A percentile compares a stretch with the other conserved stretches of the same genome.
Conservation (phyloP, 2,329 filamentous ascomycete species). For the Ascochyta koolunga region DNA sequence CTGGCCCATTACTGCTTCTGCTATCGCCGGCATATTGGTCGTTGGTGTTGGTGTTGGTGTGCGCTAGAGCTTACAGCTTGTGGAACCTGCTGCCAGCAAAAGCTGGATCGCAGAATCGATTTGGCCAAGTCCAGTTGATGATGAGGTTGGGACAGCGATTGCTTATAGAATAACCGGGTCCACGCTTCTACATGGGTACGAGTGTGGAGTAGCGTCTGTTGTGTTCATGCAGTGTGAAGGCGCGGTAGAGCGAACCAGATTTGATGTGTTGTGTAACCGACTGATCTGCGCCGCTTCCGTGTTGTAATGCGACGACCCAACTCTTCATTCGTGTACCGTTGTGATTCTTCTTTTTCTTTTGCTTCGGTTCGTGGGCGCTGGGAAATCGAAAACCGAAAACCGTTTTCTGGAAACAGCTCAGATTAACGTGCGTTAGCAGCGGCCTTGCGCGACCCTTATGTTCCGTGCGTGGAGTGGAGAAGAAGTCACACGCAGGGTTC, state of each 20-base stretch:
- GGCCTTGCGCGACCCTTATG: constrained; percentile 40
- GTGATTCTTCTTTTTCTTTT: constrained; percentile 8
- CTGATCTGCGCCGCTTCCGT: constrained; percentile 31
- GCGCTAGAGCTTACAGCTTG: constrained; percentile 18
- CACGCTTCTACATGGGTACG: constrained; percentile 43
- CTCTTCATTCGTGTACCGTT: constrained; percentile 24
- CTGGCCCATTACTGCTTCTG: constrained; percentile 35
- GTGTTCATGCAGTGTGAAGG: constrained; percentile 43
- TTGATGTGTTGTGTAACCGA: constrained; percentile 27
- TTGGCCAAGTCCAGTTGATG: constrained; percentile 11
- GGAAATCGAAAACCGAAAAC: constrained; percentile 7
- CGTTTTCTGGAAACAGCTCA: constrained; percentile 21
- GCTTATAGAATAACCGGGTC: constrained; percentile 30
- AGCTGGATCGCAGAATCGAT: constrained; percentile 31
- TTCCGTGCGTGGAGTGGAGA: constrained; percentile 36
- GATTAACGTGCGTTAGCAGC: constrained; percentile 38
- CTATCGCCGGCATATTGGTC: constrained; percentile 43
- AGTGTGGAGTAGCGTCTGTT: constrained; percentile 26
- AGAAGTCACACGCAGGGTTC: constrained; percentile 41
- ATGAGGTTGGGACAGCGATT: constrained; percentile 18
- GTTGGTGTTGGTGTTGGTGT: constrained; percentile 18
- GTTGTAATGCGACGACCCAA: constrained; percentile 31
- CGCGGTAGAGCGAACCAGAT: constrained; percentile 33
- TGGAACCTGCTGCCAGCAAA: constrained; percentile 45
- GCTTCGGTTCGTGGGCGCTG: not conserved